Evolutionary conservation across 1,284 basidiomycete species (phyloP).

Genomic region (Sporisorium reilianum): DNA sequence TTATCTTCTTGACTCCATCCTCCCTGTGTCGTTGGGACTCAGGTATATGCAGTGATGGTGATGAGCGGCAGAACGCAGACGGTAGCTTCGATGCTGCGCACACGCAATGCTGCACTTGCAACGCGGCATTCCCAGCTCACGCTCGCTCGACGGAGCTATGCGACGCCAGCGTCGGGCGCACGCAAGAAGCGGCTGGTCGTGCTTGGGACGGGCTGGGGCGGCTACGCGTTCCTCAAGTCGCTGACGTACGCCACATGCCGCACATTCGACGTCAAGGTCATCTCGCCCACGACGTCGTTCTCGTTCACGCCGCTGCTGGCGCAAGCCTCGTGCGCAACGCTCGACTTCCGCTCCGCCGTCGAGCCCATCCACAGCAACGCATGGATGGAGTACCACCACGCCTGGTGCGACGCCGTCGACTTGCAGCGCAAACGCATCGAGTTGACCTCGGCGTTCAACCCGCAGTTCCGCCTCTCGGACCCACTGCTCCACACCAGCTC

Average conservation of each 20-base stretch:
- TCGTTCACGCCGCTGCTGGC: constrained; percentile 51
- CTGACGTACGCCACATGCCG: constrained; percentile 7
- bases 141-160: too few relatives aligned
- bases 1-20: too few relatives aligned
- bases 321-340: constrained; percentile 69
- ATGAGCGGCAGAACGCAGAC: too few relatives aligned
- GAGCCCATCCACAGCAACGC: constrained; percentile 77
- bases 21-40: too few relatives aligned
- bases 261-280: constrained; percentile 43
- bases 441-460: constrained; percentile 33
- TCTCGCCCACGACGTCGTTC: constrained; percentile 65
- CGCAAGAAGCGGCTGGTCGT: constrained; percentile 81
- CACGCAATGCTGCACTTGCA: too few relatives aligned
- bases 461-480: constrained; percentile 73
- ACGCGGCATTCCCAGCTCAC: too few relatives aligned
- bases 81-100: too few relatives aligned
- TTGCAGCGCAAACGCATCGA: constrained; percentile 9
- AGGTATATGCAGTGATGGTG: too few relatives aligned
- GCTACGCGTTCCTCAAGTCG: constrained; percentile 72
- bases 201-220: constrained; percentile 86
- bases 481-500: constrained; percentile 71
- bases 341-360: constrained; percentile 77
- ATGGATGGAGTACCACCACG: constrained; percentile 69
- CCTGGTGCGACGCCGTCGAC: constrained; percentile 67
- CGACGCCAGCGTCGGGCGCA: too few relatives aligned